phyloP scores from a whole-genome alignment of 2,329 filamentous ascomycete species.

The Dichotomopilus funicola region DNA sequence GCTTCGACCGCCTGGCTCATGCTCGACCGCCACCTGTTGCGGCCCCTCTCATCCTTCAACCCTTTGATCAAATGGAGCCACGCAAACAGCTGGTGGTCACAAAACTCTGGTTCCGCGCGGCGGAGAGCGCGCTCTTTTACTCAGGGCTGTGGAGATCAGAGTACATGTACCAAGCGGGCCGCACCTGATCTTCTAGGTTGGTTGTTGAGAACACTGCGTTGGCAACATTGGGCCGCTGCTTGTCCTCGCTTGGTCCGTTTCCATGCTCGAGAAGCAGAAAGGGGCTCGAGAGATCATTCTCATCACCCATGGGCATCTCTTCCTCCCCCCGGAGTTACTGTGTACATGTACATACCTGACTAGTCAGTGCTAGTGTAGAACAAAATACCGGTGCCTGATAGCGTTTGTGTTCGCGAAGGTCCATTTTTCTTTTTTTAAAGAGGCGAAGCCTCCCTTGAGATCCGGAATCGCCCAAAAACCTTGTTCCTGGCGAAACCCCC shows the following conservation, averaged over 20 bases:
- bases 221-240: background rate
- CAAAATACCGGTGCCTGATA: too few species aligned
- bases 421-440: too few species aligned
- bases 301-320: too few species aligned
- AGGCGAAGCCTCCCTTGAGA: too few species aligned
- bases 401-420: too few species aligned
- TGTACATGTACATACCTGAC: too few species aligned
- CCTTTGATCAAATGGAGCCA: conserved; percentile 19
- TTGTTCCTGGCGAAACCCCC: too few species aligned
- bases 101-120: background rate
- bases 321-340: too few species aligned
- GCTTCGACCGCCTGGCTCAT: background rate
- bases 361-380: too few species aligned
- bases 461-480: too few species aligned
- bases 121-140: conserved; percentile 2
- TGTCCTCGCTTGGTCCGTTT: background rate
- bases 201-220: conserved; percentile 5
- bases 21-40: conserved; percentile 4
- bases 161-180: background rate
- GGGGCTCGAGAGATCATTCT: too few species aligned
- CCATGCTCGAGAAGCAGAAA: too few species aligned
- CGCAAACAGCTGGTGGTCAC: conserved; percentile 1
- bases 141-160: background rate
- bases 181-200: background rate
- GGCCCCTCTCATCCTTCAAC: background rate